These are phyloP conservation scores for Heliosperma pusillum DNA, from an alignment of 148 eudicot species.

Conservation along the genomic window DNA sequence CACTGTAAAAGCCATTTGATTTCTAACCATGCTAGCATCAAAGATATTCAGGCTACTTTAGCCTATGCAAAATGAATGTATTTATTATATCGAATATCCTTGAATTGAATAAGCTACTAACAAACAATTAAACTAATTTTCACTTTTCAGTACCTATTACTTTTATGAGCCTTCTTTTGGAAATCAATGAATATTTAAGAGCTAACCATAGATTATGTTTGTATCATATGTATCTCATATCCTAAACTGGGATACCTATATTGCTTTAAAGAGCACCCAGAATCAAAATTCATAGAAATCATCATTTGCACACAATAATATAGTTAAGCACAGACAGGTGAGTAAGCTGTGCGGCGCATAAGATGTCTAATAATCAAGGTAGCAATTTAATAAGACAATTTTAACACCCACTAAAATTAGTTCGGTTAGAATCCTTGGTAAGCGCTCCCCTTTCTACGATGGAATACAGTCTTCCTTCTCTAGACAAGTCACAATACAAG, in stretches of 20 bases:
- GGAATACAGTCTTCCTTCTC: not conserved
- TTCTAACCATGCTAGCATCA: not conserved
- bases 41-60: not conserved
- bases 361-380: not conserved
- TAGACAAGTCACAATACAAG: not conserved
- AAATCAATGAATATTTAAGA: too few relatives aligned
- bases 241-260: too few relatives aligned
- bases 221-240: too few relatives aligned
- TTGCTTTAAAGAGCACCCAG: too few relatives aligned
- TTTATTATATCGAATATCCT: too few relatives aligned
- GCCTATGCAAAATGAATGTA: too few relatives aligned
- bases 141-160: too few relatives aligned
- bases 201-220: too few relatives aligned
- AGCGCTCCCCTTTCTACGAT: not conserved
- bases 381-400: not conserved
- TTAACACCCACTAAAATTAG: not conserved
- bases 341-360: not conserved
- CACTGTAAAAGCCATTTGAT: not conserved
- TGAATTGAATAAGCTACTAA: too few relatives aligned
- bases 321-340: not conserved
- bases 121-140: too few relatives aligned
- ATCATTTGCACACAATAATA: not conserved
- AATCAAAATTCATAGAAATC: not conserved
- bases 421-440: not conserved
- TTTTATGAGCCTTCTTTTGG: too few relatives aligned